Conservation (phyloP, 2,329 filamentous ascomycete species). For the Conoideocrella luteorostrata region DNA sequence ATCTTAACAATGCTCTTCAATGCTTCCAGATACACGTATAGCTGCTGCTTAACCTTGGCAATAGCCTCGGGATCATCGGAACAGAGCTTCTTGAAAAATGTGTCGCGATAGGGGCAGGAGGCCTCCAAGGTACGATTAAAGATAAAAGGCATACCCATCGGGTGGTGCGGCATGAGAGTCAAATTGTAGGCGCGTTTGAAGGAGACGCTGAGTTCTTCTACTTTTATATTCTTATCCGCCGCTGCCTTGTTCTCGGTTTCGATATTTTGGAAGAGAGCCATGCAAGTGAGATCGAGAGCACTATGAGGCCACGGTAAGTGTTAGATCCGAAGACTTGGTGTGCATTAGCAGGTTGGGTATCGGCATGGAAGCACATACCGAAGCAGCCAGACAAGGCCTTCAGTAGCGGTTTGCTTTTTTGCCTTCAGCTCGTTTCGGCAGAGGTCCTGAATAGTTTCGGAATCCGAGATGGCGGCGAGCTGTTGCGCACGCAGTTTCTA, state of each 20-base stretch:
- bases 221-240: too few species aligned
- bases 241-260: too few species aligned
- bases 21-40: slow-evolving; percentile 67
- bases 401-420: slow-evolving; percentile 82
- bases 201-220: slow-evolving; percentile 73
- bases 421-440: slow-evolving; percentile 80
- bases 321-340: neutral
- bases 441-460: slow-evolving; percentile 78
- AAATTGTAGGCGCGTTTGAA: slow-evolving; percentile 80
- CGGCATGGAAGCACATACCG: slow-evolving; percentile 50
- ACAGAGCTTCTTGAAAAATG: slow-evolving; percentile 87
- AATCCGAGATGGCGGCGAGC: slow-evolving; percentile 68
- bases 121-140: slow-evolving; percentile 89
- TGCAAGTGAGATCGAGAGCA: slow-evolving; percentile 87
- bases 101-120: slow-evolving; percentile 85
- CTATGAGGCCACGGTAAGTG: slow-evolving; percentile 37
- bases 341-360: neutral
- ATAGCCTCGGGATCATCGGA: slow-evolving; percentile 56
- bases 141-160: too few species aligned
- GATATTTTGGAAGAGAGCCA: slow-evolving; percentile 72
- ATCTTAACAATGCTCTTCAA: slow-evolving; percentile 75
- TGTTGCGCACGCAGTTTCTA: slow-evolving; percentile 88
- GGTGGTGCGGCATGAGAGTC: slow-evolving; percentile 90
- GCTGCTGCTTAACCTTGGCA: slow-evolving; percentile 53
- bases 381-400: slow-evolving; percentile 85